phyloP scores from a whole-genome alignment of 306 rosid species.

The Cucurbita ficifolia region DNA sequence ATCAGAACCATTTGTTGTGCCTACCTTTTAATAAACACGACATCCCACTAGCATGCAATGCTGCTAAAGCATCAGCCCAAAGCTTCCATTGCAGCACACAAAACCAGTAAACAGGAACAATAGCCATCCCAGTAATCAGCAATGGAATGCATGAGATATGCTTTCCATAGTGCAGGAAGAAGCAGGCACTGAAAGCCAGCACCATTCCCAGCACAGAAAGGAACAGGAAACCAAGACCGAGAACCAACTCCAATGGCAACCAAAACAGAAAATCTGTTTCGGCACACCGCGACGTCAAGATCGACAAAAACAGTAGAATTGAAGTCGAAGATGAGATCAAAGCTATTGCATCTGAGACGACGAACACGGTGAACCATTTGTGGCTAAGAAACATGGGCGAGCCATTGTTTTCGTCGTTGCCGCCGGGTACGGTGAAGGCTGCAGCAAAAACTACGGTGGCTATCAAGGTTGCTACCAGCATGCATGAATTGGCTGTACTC shows the following conservation, averaged over 20 bases:
- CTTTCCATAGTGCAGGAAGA: neutral
- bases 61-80: neutral
- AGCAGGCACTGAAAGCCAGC: neutral
- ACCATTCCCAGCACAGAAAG: neutral
- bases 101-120: neutral
- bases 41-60: neutral
- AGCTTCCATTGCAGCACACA: neutral
- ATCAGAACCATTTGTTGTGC: too few species aligned
- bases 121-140: neutral
- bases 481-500: neutral
- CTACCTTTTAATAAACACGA: too few species aligned
- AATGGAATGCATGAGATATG: neutral
- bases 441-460: neutral
- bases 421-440: neutral
- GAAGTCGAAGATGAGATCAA: neutral
- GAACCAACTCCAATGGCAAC: neutral
- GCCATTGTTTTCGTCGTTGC: neutral
- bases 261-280: neutral
- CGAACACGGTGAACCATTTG: neutral
- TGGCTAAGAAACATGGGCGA: neutral
- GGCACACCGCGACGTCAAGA: neutral
- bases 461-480: neutral
- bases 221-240: neutral
- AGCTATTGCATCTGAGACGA: neutral
- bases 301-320: neutral